Conservation (phyloP, 768 basidiomycete species). For the Lepiota brunneoincarnata region DNA sequence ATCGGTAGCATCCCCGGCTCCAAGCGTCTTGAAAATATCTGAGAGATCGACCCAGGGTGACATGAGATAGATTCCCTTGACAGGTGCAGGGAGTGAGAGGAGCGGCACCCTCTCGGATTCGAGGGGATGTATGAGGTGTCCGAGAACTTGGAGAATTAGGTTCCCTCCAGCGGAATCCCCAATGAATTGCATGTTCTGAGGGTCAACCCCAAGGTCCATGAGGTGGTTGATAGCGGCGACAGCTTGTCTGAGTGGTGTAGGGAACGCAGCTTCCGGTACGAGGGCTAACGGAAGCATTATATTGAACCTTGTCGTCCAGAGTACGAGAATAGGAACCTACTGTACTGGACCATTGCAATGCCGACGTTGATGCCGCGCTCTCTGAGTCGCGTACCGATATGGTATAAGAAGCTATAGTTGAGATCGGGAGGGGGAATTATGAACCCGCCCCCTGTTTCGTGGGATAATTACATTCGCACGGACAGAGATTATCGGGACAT, state of each 20-base stretch:
- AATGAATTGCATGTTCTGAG: constrained; percentile 28
- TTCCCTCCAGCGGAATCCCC: constrained; percentile 37
- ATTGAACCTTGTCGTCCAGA: background rate
- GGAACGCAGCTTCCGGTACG: constrained; percentile 23
- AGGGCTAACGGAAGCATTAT: constrained; percentile 20
- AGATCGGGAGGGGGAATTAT: constrained; percentile 11
- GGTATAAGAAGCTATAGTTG: constrained; percentile 9
- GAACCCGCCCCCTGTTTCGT: constrained; percentile 16
- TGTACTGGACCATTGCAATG: constrained; percentile 17
- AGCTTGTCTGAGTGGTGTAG: constrained; percentile 27
- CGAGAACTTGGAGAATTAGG: constrained; percentile 26
- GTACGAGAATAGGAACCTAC: constrained; percentile 8
- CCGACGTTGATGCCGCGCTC: constrained; percentile 14
- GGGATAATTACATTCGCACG: background rate
- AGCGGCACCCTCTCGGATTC: constrained; percentile 15
- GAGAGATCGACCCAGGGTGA: constrained; percentile 31
- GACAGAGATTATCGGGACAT: background rate
- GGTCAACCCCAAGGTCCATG: constrained; percentile 24
- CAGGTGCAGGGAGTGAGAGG: constrained; percentile 16
- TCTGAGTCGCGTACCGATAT: constrained; percentile 10
- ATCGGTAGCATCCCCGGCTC: constrained; percentile 23
- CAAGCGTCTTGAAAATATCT: constrained; percentile 19
- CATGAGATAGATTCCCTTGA: constrained; percentile 26
- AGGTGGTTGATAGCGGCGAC: constrained; percentile 26
- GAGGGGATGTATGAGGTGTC: constrained; percentile 30